Base-by-base conservation (phyloP, 306 rosid species). In the Dalbergia oliveri region DNA sequence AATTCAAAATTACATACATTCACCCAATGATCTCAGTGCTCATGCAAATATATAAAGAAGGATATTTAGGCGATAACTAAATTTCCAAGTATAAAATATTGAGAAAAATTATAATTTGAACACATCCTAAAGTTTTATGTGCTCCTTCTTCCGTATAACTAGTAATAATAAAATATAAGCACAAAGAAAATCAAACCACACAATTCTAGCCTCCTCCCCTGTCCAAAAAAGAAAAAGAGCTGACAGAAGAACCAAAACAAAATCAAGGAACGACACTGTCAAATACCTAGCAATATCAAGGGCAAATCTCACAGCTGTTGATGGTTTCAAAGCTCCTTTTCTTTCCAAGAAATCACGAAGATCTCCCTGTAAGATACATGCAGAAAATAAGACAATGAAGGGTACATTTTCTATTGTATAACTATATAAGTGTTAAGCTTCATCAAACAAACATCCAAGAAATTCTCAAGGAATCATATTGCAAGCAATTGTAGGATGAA, bases 221-320 rank as follows among this genome's bases (percentile, higher is more conserved):
- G 57, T 13, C n/a, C 16, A 15, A 43, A 2, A 34, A 16, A 57
- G 3, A 75, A 6, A 11, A 16, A 76, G 9, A 77, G 47, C 14
- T 54, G 56, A 66, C 58, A 78, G 54, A 71, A 76, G 70, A 76
- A 39, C 54, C 67, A 78, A 56, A 69, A 34, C 39, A 56, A 74
- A 35, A 75, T 54, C 73, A 69, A 45, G 79, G 47, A 26, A 62
- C 34, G 33, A 45, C 72, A 51, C 50, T 58, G 69, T 44, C 72
- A 80, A 57, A 67, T 76, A 94, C 98, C 98, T 94, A 72, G 98
- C 97, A 83, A 94, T 91, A 86, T 94, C 97, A 62, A 94, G 98
- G 34, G 97, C 93, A 78, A 88, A 85, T 87, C 72, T 89, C 81
- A 94, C 89, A 69, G 98, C 97, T 79, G 82, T 84, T 12, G 72